Base-by-base conservation (phyloP, 192 early-diverging fungal species). In the Rhizophagus prolifer region DNA sequence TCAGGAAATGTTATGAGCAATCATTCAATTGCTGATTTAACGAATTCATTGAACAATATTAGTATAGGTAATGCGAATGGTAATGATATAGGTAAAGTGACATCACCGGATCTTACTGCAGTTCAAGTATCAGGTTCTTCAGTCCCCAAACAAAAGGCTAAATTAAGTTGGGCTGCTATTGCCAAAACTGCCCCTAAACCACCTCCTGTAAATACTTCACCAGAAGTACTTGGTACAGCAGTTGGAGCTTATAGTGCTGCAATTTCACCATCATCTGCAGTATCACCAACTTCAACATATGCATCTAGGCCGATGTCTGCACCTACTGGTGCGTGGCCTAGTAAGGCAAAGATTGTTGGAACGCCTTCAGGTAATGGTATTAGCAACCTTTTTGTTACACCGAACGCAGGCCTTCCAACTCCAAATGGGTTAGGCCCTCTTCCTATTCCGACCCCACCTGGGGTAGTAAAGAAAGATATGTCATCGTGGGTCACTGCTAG, bases 171-270 rank as follows among this genome's bases (percentile, higher is more conserved):
- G 75, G 75, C 75, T 1, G 64, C 75, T 7, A 68, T 76, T 68
- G 75, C 75, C 16, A 68, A 68, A 66, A 76, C 64, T n/a, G 64
- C 64, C 3, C 75, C 75, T 12, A 76, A 76, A 28, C 75, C 75
- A 9, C 65, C 75, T 36, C 75, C 75, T 25, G 65, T 76, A 10
- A 76, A 68, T 59, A 76, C 75, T 23, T 76, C 75, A 19, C 75
- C 64, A 3, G 75, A 76, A 26, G 75, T 76, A 23, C 25, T 76
- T 30, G 75, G 75, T 26, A 61, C 41, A 12, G 74, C 64, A 3
- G 25, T 62, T 46, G 75, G 75, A 7, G 47, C 75, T 31, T 76
- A 58, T 76, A 68, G 64, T 68, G 64, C 75, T 19, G 75, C 75
- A 9, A 76, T 76, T 58, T 76, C 75, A 54, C 74, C 74, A 47